Evolutionary conservation across 768 basidiomycete genomes (phyloP).

Genomic region (Ramaria sp.): DNA sequence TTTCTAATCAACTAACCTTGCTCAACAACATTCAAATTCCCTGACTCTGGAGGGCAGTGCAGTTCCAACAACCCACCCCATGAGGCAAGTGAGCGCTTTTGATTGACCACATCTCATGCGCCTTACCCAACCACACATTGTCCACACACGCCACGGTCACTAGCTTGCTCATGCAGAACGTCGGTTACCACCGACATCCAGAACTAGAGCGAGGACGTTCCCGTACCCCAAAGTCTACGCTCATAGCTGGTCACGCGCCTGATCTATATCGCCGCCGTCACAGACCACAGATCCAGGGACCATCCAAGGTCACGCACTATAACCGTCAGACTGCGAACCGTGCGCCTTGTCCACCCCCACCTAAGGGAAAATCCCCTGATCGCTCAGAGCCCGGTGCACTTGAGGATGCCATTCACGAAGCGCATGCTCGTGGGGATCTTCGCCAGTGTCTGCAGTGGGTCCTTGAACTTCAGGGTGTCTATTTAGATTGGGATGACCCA

Average conservation of each 20-base stretch:
- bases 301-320: not conserved
- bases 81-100: not conserved
- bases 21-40: not conserved
- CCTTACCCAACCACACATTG: not conserved
- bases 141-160: not conserved
- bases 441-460: constrained; percentile 3
- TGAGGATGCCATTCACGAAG: not conserved
- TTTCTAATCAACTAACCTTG: too few species aligned
- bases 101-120: not conserved
- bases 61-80: not conserved
- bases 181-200: not conserved
- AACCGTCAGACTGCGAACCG: not conserved
- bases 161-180: not conserved
- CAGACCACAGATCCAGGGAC: not conserved
- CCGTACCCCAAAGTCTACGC: not conserved
- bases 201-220: not conserved
- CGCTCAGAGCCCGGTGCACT: not conserved
- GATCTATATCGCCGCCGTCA: not conserved
- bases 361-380: not conserved
- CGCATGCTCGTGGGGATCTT: not conserved
- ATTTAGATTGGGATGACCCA: constrained; percentile 1
- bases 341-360: not conserved
- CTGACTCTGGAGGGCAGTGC: not conserved
- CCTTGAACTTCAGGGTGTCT: not conserved
- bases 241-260: not conserved